Evolutionary conservation across 2,329 filamentous ascomycete species (phyloP).

Genomic region (Aspergillus pseudoviridinutans): DNA sequence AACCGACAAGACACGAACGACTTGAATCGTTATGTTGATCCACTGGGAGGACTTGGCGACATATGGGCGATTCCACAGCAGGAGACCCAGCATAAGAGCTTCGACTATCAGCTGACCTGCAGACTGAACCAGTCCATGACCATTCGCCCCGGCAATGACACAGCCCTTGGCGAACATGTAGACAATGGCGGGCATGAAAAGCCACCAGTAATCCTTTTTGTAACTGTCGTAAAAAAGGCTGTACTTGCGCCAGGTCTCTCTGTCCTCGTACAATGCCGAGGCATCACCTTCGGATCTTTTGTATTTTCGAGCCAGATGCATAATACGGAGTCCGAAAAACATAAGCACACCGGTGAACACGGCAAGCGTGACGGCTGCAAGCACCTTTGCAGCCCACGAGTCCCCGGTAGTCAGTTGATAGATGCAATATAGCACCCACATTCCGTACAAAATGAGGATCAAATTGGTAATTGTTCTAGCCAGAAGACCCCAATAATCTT

Average conservation of each 20-base stretch:
- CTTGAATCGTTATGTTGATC: conserved; percentile 89
- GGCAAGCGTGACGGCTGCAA: conserved; percentile 76
- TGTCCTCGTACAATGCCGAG: conserved; percentile 76
- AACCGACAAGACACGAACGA: conserved; percentile 83
- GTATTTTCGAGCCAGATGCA: conserved; percentile 66
- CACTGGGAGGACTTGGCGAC: conserved; percentile 82
- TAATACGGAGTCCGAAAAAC: conserved; percentile 84
- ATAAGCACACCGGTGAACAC: conserved; percentile 76
- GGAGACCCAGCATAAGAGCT: conserved; percentile 68
- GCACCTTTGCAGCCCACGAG: conserved; percentile 83
- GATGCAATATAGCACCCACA: conserved; percentile 94
- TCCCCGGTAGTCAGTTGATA: conserved; percentile 93
- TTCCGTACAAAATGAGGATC: conserved; percentile 85
- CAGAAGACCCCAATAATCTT: conserved; percentile 94
- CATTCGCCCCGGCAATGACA: conserved; percentile 78
- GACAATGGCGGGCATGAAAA: conserved; percentile 82
- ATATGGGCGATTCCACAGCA: conserved; percentile 83
- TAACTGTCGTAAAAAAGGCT: conserved; percentile 96
- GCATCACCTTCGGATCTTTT: conserved; percentile 72
- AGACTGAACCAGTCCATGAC: conserved; percentile 78
- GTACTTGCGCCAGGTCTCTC: conserved; percentile 90
- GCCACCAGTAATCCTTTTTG: conserved; percentile 93
- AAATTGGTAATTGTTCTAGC: conserved; percentile 84
- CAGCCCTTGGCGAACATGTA: conserved; percentile 90
- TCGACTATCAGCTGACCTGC: conserved; percentile 78